Conservation (phyloP, 306 rosid genomes). For the Luffa acutangula region DNA sequence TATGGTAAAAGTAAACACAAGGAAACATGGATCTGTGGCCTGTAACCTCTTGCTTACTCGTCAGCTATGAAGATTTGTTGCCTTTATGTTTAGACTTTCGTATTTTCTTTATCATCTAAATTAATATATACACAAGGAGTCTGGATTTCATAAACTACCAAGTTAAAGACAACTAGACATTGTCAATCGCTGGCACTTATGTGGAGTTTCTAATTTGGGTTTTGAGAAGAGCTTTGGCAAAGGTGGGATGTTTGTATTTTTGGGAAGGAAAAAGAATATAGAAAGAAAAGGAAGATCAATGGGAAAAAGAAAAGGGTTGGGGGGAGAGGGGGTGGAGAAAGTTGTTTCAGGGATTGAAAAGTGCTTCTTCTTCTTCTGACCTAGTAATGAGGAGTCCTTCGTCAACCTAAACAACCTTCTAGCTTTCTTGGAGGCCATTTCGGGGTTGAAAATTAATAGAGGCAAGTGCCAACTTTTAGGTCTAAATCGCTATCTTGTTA, state of each 20-base stretch:
- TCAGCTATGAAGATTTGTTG: background rate
- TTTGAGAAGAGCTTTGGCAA: background rate
- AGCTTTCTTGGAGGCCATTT: no score
- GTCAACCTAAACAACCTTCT: no score
- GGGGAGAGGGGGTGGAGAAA: no score
- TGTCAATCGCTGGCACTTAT: background rate
- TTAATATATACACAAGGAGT: background rate
- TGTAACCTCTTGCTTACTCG: background rate
- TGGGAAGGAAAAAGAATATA: background rate
- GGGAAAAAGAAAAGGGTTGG: no score
- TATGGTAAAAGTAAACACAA: background rate
- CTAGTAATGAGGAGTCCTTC: no score
- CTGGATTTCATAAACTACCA: background rate
- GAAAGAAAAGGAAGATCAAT: background rate
- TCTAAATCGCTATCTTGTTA: no score
- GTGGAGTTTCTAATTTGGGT: background rate
- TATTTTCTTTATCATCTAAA: background rate
- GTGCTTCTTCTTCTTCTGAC: background rate
- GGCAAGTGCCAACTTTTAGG: no score
- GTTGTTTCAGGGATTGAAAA: background rate
- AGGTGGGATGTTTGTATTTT: no score
- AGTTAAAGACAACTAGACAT: background rate
- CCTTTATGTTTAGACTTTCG: background rate
- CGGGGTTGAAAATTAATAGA: no score
- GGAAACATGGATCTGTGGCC: background rate